A percentile compares a stretch with the other conserved stretches of the same genome.
These are phyloP conservation scores for Crepidotus variabilis DNA, from an alignment of 768 basidiomycete genomes.

Conservation along the genomic window DNA sequence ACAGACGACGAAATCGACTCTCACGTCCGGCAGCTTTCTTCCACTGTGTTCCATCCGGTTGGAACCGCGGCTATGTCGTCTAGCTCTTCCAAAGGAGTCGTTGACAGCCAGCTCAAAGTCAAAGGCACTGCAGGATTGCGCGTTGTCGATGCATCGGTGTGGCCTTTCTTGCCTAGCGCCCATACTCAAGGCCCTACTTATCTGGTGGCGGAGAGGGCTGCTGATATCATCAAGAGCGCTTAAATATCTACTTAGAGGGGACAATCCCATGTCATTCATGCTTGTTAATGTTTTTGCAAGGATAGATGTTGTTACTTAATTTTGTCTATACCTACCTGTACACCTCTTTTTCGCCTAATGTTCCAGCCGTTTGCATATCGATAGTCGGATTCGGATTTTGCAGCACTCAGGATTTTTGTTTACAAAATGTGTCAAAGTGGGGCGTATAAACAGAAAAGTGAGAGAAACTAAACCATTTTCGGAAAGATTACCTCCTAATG, in stretches of 20 bases:
- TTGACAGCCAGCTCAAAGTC: conserved; percentile 32
- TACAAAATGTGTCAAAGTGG: too few relatives aligned
- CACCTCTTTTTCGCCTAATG: too few relatives aligned
- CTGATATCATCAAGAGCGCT: conserved; percentile 1
- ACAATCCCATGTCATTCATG: too few relatives aligned
- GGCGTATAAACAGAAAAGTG: too few relatives aligned
- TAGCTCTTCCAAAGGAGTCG: conserved; percentile 27
- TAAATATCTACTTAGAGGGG: not conserved
- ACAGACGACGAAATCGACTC: conserved; percentile 24
- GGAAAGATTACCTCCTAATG: too few relatives aligned
- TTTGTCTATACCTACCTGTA: not conserved
- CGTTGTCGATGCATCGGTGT: conserved; percentile 36
- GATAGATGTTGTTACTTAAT: too few relatives aligned
- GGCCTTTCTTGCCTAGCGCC: conserved; percentile 21
- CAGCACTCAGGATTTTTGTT: too few relatives aligned
- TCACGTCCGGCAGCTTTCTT: conserved; percentile 16
- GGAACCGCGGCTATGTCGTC: conserved; percentile 30
- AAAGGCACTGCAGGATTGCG: conserved; percentile 34
- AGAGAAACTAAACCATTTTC: too few relatives aligned
- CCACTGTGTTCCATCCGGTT: conserved; percentile 27
- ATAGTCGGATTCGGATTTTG: too few relatives aligned
- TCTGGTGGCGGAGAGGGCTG: conserved; percentile 1
- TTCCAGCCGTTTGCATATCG: too few relatives aligned
- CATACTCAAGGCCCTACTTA: conserved; percentile 10
- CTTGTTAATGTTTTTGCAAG: too few relatives aligned